Evolutionary conservation across 768 basidiomycete species (phyloP).

Genomic region (Lactarius quietus): DNA sequence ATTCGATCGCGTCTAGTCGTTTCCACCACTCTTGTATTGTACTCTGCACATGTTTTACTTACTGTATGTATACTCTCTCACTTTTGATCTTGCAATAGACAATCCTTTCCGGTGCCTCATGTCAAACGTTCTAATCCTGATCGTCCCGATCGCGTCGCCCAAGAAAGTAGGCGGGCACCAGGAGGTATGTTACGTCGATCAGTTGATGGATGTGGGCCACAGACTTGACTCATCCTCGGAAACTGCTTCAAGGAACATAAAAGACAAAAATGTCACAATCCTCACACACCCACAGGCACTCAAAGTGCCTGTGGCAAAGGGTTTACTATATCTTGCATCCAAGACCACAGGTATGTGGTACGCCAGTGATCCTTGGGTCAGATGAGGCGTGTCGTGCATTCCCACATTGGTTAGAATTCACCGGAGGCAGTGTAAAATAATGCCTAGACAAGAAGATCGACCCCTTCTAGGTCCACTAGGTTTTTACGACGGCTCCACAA

Average conservation of each 20-base stretch:
- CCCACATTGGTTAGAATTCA: slow-evolving; percentile 6
- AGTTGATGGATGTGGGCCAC: background rate
- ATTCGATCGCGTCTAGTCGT: background rate
- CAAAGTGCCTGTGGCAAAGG: slow-evolving; percentile 18
- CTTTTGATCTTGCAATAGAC: slow-evolving; percentile 17
- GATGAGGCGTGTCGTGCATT: slow-evolving; percentile 14
- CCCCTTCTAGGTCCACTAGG: background rate
- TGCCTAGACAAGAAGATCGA: slow-evolving; percentile 1
- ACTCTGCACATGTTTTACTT: slow-evolving; percentile 16
- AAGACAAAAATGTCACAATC: background rate
- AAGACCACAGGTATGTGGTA: background rate
- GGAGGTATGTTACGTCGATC: background rate
- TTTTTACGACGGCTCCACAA: background rate
- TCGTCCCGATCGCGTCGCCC: slow-evolving; percentile 13
- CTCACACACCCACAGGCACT: background rate
- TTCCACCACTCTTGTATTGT: slow-evolving; percentile 12
- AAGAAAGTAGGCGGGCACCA: background rate
- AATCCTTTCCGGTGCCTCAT: slow-evolving; percentile 2
- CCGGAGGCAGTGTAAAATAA: slow-evolving; percentile 12
- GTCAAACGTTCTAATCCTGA: slow-evolving; percentile 3
- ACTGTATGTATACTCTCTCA: slow-evolving; percentile 16
- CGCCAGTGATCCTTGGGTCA: slow-evolving; percentile 8
- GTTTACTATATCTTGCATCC: slow-evolving; percentile 13
- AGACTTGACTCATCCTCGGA: background rate
- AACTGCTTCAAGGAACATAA: background rate